phyloP scores from a whole-genome alignment of 148 eudicot genomes.

The Vaccinium corymbosum region DNA sequence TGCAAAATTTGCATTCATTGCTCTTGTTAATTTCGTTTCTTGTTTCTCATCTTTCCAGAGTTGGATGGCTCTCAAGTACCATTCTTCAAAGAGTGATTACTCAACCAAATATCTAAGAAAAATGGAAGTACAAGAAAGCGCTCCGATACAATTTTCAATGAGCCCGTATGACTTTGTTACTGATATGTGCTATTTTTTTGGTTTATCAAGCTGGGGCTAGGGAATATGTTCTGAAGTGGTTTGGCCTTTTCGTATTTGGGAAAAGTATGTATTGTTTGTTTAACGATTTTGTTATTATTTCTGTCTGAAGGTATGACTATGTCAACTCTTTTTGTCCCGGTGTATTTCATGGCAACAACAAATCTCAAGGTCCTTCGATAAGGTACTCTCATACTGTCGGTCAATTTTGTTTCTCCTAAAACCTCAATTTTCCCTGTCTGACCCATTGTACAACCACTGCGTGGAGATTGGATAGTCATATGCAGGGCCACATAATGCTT shows the following conservation, averaged over 20 bases:
- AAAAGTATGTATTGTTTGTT: not conserved
- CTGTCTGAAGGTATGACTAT: constrained; percentile 52
- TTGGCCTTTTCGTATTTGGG: not conserved
- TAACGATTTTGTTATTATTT: constrained; percentile 12
- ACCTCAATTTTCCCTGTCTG: not conserved
- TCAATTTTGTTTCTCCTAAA: constrained; percentile 1
- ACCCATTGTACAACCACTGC: not conserved
- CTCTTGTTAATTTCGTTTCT: not conserved
- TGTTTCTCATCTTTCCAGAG: constrained; percentile 27
- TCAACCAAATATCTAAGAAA: constrained; percentile 49
- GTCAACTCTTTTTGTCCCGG: constrained; percentile 73
- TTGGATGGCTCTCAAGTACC: constrained; percentile 73
- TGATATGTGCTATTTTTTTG: not conserved
- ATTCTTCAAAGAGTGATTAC: constrained; percentile 43
- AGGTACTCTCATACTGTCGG: constrained; percentile 36
- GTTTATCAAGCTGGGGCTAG: not conserved
- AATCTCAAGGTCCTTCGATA: constrained; percentile 38
- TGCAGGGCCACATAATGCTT: not conserved
- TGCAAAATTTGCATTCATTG: not conserved
- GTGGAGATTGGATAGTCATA: not conserved
- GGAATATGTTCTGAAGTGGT: not conserved
- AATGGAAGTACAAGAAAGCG: constrained; percentile 45
- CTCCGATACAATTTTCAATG: constrained; percentile 59
- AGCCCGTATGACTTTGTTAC: constrained; percentile 49
- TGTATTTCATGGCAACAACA: constrained; percentile 35